A percentile compares a stretch with the other conserved stretches of the same genome.
Conservation (phyloP, 2,329 filamentous ascomycete genomes). For the Colletotrichum sp. region DNA sequence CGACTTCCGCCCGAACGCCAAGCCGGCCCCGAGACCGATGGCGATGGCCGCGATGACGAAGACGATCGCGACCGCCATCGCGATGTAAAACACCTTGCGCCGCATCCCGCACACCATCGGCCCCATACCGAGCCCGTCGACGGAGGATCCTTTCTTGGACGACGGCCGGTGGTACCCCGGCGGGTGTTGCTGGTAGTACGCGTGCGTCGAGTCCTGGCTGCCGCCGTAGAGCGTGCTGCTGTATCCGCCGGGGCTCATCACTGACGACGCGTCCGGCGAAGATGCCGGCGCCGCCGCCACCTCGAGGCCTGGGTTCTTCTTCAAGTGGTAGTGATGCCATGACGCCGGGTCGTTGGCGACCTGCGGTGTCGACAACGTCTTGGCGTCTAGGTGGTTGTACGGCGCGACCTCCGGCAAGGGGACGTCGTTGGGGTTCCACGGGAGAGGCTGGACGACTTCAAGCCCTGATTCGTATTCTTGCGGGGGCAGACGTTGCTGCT, state of each 20-base stretch:
- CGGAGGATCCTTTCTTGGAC: not conserved
- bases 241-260: not conserved
- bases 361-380: not conserved
- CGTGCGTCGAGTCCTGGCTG: not conserved
- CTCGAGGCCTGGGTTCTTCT: slow-evolving; percentile 5
- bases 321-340: slow-evolving; percentile 1
- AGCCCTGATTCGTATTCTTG: slow-evolving; percentile 10
- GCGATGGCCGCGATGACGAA: slow-evolving; percentile 25
- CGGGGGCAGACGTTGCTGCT: not conserved
- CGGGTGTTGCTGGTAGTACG: not conserved
- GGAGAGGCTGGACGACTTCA: not conserved
- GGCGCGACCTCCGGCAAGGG: slow-evolving; percentile 4
- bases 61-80: slow-evolving; percentile 22
- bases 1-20: slow-evolving; percentile 20
- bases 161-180: not conserved
- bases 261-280: not conserved
- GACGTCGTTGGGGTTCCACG: slow-evolving; percentile 8
- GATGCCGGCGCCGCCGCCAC: not conserved
- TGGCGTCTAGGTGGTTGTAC: not conserved
- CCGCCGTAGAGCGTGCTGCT: not conserved
- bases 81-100: slow-evolving; percentile 25
- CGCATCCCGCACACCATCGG: slow-evolving; percentile 25
- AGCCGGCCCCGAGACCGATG: slow-evolving; percentile 26
- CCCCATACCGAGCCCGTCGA: not conserved
- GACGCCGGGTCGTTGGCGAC: not conserved